These are phyloP conservation scores for Brassica incana DNA, from an alignment of 345 rosid species.

Conservation along the genomic window DNA sequence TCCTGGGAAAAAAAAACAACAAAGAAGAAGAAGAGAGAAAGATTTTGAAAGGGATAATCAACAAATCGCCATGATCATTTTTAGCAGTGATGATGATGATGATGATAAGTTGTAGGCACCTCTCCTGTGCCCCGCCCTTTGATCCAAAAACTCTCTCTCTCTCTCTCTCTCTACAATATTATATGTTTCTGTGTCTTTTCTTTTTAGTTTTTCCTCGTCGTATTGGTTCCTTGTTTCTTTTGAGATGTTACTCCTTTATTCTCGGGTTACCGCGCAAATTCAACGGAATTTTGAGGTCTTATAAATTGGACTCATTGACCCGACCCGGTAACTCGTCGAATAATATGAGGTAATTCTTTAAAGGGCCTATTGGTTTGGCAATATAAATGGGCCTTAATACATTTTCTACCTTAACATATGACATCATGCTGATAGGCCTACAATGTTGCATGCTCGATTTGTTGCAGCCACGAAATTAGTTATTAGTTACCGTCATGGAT, in stretches of 20 bases:
- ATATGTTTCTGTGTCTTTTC: not conserved
- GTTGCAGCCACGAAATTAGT: not conserved
- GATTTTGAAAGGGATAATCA: not conserved
- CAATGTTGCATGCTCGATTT: not conserved
- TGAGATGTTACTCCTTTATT: conserved; percentile 37
- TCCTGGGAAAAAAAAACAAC: conserved; percentile 1
- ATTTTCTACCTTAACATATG: not conserved
- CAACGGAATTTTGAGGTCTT: not conserved
- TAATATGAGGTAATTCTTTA: not conserved
- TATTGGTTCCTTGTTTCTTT: conserved; percentile 5
- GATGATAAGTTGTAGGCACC: conserved; percentile 32
- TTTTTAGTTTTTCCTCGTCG: not conserved
- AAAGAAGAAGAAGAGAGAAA: conserved; percentile 3
- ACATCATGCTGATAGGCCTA: not conserved
- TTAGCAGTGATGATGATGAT: conserved; percentile 8
- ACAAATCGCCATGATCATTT: conserved; percentile 17
- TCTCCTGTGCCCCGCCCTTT: conserved; percentile 19
- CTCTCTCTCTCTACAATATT: conserved; percentile 18
- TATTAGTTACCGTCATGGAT: not conserved
- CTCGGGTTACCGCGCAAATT: conserved; percentile 65
- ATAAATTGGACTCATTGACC: conserved; percentile 11
- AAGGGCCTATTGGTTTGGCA: not conserved
- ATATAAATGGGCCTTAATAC: not conserved
- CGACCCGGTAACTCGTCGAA: conserved; percentile 24
- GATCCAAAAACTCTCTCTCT: not conserved